Evolutionary conservation across 1,284 basidiomycete species (phyloP), one percentile per base, ranked within the genome.

Genomic region (Nidula niveotomentosa): DNA sequence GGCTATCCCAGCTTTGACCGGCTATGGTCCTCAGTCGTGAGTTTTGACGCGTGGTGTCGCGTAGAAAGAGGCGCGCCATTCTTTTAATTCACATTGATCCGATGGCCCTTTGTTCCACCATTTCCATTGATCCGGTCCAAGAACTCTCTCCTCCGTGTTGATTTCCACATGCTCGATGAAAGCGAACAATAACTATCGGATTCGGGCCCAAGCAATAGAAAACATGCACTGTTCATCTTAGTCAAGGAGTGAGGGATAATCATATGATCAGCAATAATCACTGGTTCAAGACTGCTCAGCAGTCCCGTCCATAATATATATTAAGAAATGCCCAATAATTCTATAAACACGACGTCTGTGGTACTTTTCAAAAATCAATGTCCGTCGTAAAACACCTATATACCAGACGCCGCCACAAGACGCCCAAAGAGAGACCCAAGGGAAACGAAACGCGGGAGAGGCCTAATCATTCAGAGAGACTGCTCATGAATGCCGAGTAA

Each of bases 401-500:
- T 41, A 41, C 39, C 15, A 13, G 39, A 13, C 4, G 15, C 12
- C 39, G 15, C 12, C 39, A 41, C n/a, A 15, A 47, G 23, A 47
- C 23, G 45, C 23, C 10, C 13, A 47, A 35, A 49, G 34, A n/a
- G 48, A 13, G 15, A 13, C 39, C 12, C 39, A 7, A 12, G 12
- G 37, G 37, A 13, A 17, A 17, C 12, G 39, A 13, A 41, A 13
- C 39, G 5, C 12, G 8, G 39, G 15, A 13, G 12, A 41, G 39
- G 15, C 30, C 30, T 30, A 30, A 30, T 30, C 30, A 30, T 30
- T 30, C 30, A 30, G 13, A 6, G 44, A 34, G 34, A 13, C 37
- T 49, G 51, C 53, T 43, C 54, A 53, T 23, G 54, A 49, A 43
- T 69, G 58, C 13, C 74, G 69, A 4, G 76, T 75, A 43, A 67